These are phyloP conservation scores for Aspergillus asperescens DNA, from an alignment of 495 filamentous ascomycete species.

Conservation along the genomic window DNA sequence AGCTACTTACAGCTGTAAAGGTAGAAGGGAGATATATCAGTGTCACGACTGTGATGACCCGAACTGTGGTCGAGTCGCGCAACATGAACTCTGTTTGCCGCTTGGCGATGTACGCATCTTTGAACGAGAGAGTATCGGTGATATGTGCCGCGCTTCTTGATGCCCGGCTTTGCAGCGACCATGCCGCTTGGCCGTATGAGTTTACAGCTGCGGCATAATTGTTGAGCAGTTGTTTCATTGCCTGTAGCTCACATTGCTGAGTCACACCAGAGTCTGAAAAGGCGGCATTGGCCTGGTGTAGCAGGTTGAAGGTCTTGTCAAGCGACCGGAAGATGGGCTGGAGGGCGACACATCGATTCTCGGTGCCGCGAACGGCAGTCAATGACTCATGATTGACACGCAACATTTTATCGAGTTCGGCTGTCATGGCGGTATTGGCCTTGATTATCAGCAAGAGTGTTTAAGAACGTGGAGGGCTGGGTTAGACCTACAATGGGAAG, in stretches of 20 bases:
- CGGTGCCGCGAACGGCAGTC: constrained; percentile 22
- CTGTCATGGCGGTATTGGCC: constrained; percentile 24
- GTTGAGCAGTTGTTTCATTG: constrained; percentile 13
- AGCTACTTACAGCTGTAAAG: constrained; percentile 40
- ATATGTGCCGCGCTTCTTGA: constrained; percentile 31
- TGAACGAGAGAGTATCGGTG: constrained; percentile 33
- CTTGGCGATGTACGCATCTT: constrained; percentile 32
- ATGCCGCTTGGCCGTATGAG: constrained; percentile 26
- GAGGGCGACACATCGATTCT: constrained; percentile 25
- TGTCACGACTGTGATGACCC: constrained; percentile 39
- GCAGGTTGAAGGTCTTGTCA: constrained; percentile 4
- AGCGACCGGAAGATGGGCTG: constrained; percentile 15
- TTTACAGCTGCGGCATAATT: constrained; percentile 14
- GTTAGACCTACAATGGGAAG: constrained; percentile 26
- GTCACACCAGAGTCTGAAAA: not conserved
- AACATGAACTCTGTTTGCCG: constrained; percentile 37
- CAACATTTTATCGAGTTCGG: constrained; percentile 28
- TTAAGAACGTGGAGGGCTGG: not conserved
- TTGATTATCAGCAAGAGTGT: not conserved
- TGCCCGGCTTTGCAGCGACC: constrained; percentile 27
- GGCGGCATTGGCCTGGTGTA: constrained; percentile 10
- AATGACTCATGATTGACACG: constrained; percentile 31
- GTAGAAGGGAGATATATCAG: constrained; percentile 42
- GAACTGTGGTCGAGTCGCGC: constrained; percentile 29
- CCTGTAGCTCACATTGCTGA: not conserved